Conservation (phyloP, 2,329 filamentous ascomycete species). For the Cytospora piceae region DNA sequence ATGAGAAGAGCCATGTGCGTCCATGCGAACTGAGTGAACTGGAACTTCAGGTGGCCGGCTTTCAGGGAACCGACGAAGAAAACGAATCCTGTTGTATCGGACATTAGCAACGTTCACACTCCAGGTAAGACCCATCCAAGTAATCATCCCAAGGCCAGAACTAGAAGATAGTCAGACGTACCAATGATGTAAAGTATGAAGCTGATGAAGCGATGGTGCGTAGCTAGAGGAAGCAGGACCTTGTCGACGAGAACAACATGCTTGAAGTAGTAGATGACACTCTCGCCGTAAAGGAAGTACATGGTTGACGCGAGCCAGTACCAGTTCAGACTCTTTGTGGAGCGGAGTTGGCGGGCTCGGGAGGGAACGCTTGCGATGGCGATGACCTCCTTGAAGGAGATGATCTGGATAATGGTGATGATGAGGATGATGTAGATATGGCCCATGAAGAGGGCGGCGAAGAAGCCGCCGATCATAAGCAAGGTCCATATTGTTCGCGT, state of each 20-base stretch:
- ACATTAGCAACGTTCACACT: constrained; percentile 30
- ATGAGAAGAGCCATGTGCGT: constrained; percentile 99
- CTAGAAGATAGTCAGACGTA: constrained; percentile 48
- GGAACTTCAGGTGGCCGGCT: constrained; percentile 95
- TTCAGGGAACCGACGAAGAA: constrained; percentile 96
- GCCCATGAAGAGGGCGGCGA: constrained; percentile 88
- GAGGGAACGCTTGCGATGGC: constrained; percentile 95
- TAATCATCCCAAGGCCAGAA: background rate
- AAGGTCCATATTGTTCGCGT: constrained; percentile 97
- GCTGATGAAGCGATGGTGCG: constrained; percentile 97
- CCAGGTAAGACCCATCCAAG: background rate
- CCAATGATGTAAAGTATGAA: constrained; percentile 98
- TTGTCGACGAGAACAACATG: constrained; percentile 95
- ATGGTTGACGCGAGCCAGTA: constrained; percentile 98
- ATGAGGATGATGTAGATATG: constrained; percentile 97
- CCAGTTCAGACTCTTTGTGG: constrained; percentile 97
- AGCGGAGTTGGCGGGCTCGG: constrained; percentile 84
- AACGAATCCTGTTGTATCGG: constrained; percentile 73
- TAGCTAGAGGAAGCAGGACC: constrained; percentile 88
- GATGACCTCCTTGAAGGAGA: constrained; percentile 99
- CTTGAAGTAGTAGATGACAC: constrained; percentile 99
- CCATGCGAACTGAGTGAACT: constrained; percentile 99
- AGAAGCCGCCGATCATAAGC: constrained; percentile 95
- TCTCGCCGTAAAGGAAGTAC: constrained; percentile 99
- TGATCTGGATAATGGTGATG: constrained; percentile 90